Evolutionary conservation across 179 eudicot genomes (phyloP).

Genomic region (Silene vulgaris): DNA sequence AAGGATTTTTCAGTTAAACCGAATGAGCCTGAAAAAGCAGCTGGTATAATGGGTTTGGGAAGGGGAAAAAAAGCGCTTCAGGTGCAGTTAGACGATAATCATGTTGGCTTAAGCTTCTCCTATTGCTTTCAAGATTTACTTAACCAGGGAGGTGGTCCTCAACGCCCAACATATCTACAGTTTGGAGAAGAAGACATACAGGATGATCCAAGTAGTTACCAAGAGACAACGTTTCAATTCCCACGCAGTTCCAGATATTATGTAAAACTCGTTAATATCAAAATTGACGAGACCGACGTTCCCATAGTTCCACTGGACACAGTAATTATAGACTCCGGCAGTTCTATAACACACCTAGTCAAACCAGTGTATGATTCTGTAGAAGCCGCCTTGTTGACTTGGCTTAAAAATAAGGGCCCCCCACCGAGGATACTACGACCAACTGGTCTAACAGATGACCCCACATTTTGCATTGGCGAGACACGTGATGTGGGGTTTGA

Average conservation of each 20-base stretch:
- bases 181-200: not conserved
- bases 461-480: not conserved
- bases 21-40: slow-evolving; percentile 4
- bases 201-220: not conserved
- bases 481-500: not conserved
- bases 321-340: slow-evolving; percentile 6
- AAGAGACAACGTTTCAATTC: slow-evolving; percentile 1
- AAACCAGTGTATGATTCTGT: not conserved
- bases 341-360: not conserved
- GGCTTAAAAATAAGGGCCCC: not conserved
- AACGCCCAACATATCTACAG: slow-evolving; percentile 3
- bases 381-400: not conserved
- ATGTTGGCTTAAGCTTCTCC: slow-evolving; percentile 5
- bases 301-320: not conserved
- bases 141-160: slow-evolving; percentile 2
- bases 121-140: slow-evolving; percentile 16
- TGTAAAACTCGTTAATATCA: not conserved
- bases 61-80: slow-evolving; percentile 7
- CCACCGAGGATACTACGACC: not conserved
- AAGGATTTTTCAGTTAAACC: not conserved
- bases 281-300: not conserved
- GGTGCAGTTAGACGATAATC: not conserved
- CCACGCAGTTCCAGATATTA: not conserved
- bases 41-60: slow-evolving; percentile 14
- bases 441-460: not conserved